These are phyloP conservation scores for Calonectria leucothoes DNA, from an alignment of 2,329 filamentous ascomycete species.

Conservation along the genomic window DNA sequence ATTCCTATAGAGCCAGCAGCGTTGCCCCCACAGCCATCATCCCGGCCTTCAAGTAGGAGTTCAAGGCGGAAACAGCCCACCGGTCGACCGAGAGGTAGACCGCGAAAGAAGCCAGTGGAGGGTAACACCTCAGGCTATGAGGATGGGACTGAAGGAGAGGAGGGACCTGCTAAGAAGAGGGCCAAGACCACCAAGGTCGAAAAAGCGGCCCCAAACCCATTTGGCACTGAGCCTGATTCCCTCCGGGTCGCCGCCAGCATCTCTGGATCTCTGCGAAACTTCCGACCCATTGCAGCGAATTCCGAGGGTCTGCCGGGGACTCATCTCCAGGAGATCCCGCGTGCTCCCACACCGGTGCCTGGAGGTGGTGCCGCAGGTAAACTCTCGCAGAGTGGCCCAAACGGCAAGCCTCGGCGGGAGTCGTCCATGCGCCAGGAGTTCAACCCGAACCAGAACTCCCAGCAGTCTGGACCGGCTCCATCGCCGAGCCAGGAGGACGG, in stretches of 20 bases:
- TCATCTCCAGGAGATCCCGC: slow-evolving; percentile 78
- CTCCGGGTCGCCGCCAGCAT: slow-evolving; percentile 92
- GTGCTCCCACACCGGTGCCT: slow-evolving; percentile 82
- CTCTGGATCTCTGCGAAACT: slow-evolving; percentile 85
- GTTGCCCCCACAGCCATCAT: slow-evolving; percentile 49
- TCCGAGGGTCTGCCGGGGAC: slow-evolving; percentile 55
- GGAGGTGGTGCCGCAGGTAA: slow-evolving; percentile 48
- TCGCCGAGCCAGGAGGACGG: slow-evolving; percentile 60
- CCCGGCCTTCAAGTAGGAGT: slow-evolving; percentile 70
- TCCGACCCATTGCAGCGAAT: slow-evolving; percentile 76
- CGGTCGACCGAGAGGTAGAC: slow-evolving; percentile 66
- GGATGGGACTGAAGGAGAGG: slow-evolving; percentile 71
- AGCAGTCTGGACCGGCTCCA: slow-evolving; percentile 53
- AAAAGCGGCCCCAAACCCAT: slow-evolving; percentile 76
- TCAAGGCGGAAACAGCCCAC: slow-evolving; percentile 62
- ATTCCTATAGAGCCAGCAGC: slow-evolving; percentile 43
- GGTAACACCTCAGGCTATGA: slow-evolving; percentile 83
- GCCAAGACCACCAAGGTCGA: slow-evolving; percentile 81
- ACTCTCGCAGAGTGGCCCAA: slow-evolving; percentile 45
- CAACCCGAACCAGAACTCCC: slow-evolving; percentile 53
- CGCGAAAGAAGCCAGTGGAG: slow-evolving; percentile 64
- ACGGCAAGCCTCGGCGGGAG: slow-evolving; percentile 64
- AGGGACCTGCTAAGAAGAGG: slow-evolving; percentile 72
- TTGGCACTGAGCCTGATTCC: slow-evolving; percentile 81
- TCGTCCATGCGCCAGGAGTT: slow-evolving; percentile 68